A percentile compares a stretch with the other conserved stretches of the same genome.
Evolutionary conservation across 306 rosid species (phyloP).

Genomic region (Lupinus albus): DNA sequence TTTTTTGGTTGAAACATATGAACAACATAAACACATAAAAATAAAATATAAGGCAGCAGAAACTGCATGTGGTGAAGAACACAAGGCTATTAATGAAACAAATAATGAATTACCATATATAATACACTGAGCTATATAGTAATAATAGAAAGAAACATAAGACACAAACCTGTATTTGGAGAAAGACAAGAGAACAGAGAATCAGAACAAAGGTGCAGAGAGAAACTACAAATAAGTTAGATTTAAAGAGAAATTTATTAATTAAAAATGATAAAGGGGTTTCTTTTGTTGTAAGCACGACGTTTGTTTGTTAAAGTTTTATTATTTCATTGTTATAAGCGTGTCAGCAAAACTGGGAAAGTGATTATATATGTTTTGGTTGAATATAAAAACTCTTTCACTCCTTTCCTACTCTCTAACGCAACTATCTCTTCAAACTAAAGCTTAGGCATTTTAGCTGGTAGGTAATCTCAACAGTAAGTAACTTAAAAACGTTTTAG

Average conservation of each 20-base stretch:
- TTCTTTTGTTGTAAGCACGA: slow-evolving; percentile 8
- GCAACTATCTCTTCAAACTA: neutral
- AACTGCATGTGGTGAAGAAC: neutral
- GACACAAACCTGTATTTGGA: slow-evolving; percentile 43
- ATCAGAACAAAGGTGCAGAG: neutral
- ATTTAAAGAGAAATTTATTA: slow-evolving; percentile 42
- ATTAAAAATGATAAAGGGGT: neutral
- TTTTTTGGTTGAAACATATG: neutral
- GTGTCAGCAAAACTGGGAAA: slow-evolving; percentile 3
- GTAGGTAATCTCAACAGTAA: too few species aligned
- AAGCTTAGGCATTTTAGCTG: slow-evolving; percentile 15
- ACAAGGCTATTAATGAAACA: neutral
- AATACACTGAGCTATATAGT: slow-evolving; percentile 11
- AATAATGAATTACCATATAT: neutral
- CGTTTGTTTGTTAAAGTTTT: neutral
- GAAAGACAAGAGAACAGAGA: slow-evolving; percentile 30
- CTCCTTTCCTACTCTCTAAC: neutral
- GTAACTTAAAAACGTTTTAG: too few species aligned
- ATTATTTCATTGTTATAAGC: slow-evolving; percentile 15
- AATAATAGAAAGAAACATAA: neutral
- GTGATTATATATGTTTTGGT: neutral
- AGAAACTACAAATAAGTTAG: neutral
- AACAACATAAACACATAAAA: neutral
- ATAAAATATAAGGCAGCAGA: neutral
- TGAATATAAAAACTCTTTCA: neutral